A percentile compares a stretch with the other conserved stretches of the same genome.
phyloP scores from a whole-genome alignment of 768 basidiomycete species.

The Serendipita sp. region DNA sequence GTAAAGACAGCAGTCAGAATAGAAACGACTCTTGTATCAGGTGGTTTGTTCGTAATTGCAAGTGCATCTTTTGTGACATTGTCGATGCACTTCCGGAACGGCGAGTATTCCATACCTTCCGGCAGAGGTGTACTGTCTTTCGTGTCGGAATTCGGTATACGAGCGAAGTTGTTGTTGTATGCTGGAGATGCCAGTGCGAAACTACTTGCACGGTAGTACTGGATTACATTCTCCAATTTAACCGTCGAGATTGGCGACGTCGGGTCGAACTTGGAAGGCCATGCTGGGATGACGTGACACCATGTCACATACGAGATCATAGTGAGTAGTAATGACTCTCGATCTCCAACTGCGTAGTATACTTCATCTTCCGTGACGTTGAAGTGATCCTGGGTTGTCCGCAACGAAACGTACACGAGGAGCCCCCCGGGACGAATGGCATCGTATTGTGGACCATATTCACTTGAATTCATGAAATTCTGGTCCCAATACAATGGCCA shows the following conservation, averaged over 20 bases:
- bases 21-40: not conserved
- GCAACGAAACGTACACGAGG: not conserved
- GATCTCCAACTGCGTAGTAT: not conserved
- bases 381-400: not conserved
- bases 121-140: not conserved
- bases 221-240: conserved; percentile 6
- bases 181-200: too few relatives aligned
- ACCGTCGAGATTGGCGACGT: not conserved
- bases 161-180: not conserved
- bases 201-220: conserved; percentile 8
- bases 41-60: not conserved
- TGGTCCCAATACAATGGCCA: not conserved
- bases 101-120: not conserved
- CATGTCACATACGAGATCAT: not conserved
- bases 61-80: not conserved
- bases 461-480: too few relatives aligned
- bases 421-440: not conserved
- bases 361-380: not conserved
- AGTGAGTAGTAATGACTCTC: not conserved
- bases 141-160: not conserved
- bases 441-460: not conserved
- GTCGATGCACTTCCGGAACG: not conserved
- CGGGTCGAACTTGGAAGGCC: too few relatives aligned
- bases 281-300: too few relatives aligned
- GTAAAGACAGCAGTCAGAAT: too few relatives aligned